Percentiles rank a stretch among this genome's conserved stretches.
Conservation (phyloP, 805 yeast species). For the Candida fluviatilis region DNA sequence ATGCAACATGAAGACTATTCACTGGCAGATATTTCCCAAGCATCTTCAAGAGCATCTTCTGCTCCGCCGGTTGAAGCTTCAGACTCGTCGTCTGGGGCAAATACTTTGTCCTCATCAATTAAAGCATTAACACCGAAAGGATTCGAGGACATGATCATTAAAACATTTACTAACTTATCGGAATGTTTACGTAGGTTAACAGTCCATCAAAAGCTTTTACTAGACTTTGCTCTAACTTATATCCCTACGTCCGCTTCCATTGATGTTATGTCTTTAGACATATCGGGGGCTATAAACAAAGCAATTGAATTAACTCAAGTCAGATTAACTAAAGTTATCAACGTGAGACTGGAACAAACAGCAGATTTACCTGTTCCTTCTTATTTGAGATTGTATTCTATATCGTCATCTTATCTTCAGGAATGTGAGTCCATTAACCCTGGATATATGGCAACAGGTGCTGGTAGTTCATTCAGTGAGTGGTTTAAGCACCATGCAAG, state of each 20-base stretch:
- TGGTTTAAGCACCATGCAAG: slow-evolving; percentile 64
- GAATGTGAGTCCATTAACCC: slow-evolving; percentile 80
- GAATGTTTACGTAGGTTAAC: slow-evolving; percentile 73
- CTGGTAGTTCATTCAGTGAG: slow-evolving; percentile 51
- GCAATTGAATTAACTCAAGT: slow-evolving; percentile 70
- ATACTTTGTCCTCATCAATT: slow-evolving; percentile 38
- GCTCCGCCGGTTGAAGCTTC: slow-evolving; percentile 18
- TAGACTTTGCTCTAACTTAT: slow-evolving; percentile 57
- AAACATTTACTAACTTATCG: slow-evolving; percentile 58
- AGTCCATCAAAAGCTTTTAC: slow-evolving; percentile 70
- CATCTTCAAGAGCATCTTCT: slow-evolving; percentile 26
- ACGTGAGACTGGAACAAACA: slow-evolving; percentile 71
- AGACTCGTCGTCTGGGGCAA: slow-evolving; percentile 12
- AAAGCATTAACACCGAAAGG: slow-evolving; percentile 68
- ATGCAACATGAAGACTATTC: slow-evolving; percentile 10
- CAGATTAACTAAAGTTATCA: slow-evolving; percentile 71
- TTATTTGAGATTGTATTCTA: slow-evolving; percentile 63
- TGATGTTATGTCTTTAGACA: slow-evolving; percentile 60
- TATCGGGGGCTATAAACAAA: slow-evolving; percentile 58
- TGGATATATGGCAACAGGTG: slow-evolving; percentile 58
- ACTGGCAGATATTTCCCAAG: slow-evolving; percentile 20
- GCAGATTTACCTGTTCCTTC: slow-evolving; percentile 53
- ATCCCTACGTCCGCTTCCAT: slow-evolving; percentile 20
- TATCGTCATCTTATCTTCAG: slow-evolving; percentile 64
- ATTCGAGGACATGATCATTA: slow-evolving; percentile 65